phyloP scores from a whole-genome alignment of 1,139 yeast species.

The Sporopachydermia cereana region DNA sequence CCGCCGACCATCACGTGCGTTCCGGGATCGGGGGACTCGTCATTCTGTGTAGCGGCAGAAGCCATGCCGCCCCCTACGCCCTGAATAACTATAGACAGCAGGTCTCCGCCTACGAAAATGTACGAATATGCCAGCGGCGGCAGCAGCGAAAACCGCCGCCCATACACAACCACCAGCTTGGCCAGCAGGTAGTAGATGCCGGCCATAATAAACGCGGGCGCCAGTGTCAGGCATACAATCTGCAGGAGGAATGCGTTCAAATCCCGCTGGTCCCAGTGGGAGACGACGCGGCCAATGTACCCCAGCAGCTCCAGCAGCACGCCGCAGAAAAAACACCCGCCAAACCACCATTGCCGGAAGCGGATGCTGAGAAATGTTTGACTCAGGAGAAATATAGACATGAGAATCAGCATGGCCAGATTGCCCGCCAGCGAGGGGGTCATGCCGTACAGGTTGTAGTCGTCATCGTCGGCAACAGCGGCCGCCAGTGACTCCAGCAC shows the following conservation, averaged over 20 bases:
- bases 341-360: conserved; percentile 67
- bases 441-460: conserved; percentile 27
- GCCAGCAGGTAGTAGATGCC: conserved; percentile 74
- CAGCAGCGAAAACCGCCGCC: conserved; percentile 46
- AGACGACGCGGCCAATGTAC: conserved; percentile 49
- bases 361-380: conserved; percentile 32
- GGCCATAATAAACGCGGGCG: conserved; percentile 85
- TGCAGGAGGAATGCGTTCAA: conserved; percentile 47
- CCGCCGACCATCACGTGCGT: conserved; percentile 77
- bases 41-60: conserved; percentile 36
- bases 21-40: conserved; percentile 36
- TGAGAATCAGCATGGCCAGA: conserved; percentile 36
- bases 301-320: conserved; percentile 57
- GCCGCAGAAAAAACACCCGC: conserved; percentile 49
- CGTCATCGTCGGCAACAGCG: neutral
- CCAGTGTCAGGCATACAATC: conserved; percentile 59
- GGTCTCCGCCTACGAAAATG: conserved; percentile 55
- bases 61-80: conserved; percentile 80
- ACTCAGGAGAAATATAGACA: conserved; percentile 29
- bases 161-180: conserved; percentile 59
- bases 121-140: conserved; percentile 70
- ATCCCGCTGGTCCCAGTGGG: conserved; percentile 28
- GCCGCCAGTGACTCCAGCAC: neutral
- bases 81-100: conserved; percentile 60
- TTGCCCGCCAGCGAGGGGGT: conserved; percentile 36